A percentile compares a stretch with the other conserved stretches of the same genome.
phyloP scores from a whole-genome alignment of 202 grass and related monocot genomes.

The Carex sylvatica region DNA sequence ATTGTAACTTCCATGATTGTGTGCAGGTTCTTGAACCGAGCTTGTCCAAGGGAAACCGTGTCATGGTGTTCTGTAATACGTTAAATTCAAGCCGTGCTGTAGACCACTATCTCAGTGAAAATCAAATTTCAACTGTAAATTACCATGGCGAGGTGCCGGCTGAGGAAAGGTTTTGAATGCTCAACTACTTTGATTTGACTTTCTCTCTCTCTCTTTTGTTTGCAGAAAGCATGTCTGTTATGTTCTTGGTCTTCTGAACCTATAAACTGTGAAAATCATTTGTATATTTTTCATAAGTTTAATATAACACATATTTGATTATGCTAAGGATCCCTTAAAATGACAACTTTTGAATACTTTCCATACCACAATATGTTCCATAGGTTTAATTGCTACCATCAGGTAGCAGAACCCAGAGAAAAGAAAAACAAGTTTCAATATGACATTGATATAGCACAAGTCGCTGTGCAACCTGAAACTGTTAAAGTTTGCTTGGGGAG shows the following conservation, averaged over 20 bases:
- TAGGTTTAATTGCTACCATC: not conserved
- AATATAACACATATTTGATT: not conserved
- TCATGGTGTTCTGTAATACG: constrained; percentile 99
- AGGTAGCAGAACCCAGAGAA: not conserved
- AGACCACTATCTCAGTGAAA: constrained; percentile 92
- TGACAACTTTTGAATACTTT: not conserved
- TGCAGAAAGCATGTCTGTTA: not conserved
- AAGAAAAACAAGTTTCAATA: not conserved
- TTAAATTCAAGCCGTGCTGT: constrained; percentile 94
- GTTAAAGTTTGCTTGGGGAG: too few relatives aligned
- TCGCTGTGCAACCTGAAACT: too few relatives aligned
- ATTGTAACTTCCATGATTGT: constrained; percentile 22
- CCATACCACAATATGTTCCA: not conserved
- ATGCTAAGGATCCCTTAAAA: not conserved
- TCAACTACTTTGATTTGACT: not conserved
- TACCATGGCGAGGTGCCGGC: constrained; percentile 98
- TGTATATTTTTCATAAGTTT: not conserved
- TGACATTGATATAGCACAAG: not conserved
- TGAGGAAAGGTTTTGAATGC: constrained; percentile 71
- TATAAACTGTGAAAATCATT: not conserved
- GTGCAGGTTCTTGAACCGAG: constrained; percentile 95
- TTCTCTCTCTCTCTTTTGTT: not conserved
- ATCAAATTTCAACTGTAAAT: constrained; percentile 89
- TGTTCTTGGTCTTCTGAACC: constrained; percentile 13
- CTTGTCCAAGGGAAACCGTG: constrained; percentile 82